These are phyloP conservation scores for Cercospora brassicicola DNA, from an alignment of 2,329 filamentous ascomycete species.

Conservation along the genomic window DNA sequence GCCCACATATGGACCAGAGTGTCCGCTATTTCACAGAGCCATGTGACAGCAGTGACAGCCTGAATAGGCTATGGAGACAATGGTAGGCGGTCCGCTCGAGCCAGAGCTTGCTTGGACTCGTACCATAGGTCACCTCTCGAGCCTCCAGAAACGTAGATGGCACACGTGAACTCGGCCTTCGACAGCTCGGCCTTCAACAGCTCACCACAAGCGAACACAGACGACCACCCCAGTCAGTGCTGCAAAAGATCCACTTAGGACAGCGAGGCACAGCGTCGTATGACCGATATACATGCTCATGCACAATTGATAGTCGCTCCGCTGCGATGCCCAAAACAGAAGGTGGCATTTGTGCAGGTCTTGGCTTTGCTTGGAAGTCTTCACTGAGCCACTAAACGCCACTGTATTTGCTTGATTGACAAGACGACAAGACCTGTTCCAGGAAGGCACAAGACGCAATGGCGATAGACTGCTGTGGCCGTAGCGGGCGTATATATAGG, in stretches of 20 bases:
- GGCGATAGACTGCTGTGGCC: not conserved
- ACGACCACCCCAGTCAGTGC: not conserved
- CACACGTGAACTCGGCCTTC: not conserved
- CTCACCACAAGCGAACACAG: not conserved
- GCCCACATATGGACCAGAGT: not conserved
- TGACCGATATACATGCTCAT: not conserved
- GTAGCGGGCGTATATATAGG: not conserved
- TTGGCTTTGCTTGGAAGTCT: conserved; percentile 14
- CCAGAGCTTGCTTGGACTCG: not conserved
- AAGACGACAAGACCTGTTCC: not conserved
- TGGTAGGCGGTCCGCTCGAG: not conserved
- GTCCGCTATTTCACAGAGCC: not conserved
- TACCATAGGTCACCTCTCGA: not conserved
- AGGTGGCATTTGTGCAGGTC: not conserved
- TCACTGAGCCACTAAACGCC: conserved; percentile 1
- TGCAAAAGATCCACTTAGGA: not conserved
- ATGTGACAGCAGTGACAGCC: not conserved
- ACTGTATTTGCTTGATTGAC: conserved; percentile 6
- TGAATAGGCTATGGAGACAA: not conserved
- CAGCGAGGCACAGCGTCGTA: not conserved
- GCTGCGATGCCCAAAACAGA: conserved; percentile 5
- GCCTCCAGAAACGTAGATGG: not conserved
- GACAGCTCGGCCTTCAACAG: not conserved
- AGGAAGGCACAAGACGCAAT: not conserved
- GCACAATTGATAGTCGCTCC: not conserved